Evolutionary conservation across 2,329 filamentous ascomycete genomes (phyloP), one percentile per base, ranked within the genome.

Genomic region (Didymella keratinophila): DNA sequence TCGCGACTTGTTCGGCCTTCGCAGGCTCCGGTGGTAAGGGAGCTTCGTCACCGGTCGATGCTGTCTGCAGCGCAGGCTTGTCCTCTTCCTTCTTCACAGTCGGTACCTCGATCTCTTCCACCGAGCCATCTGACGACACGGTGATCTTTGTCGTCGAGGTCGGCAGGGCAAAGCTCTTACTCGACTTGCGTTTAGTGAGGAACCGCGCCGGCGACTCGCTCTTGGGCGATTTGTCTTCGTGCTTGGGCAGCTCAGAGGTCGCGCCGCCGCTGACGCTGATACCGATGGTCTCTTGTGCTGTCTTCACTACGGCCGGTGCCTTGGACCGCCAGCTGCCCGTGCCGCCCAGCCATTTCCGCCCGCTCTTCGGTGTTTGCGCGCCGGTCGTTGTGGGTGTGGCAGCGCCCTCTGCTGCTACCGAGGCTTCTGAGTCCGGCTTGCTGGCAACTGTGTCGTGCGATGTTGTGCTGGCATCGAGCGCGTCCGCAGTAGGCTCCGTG

Each of bases 141-240:
- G 80, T 78, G 23, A 82, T 70, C 58, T 77, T 78, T 6, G 81
- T 81, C 14, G 79, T 78, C 25, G 81, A 77, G 0, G 81, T 79
- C 2, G 77, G 73, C 41, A 82, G 64, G 5, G 77, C 76, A 23
- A 77, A 71, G 55, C 79, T 79, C 71, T 83, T 83, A 62, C 80
- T 77, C 55, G 77, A 79, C 50, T 76, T 77, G 55, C 78, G 76
- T 67, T 80, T 79, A 52, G 78, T 77, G 50, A 82, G 64, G 46
- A 78, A 73, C 60, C 71, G 73, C 44, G 69, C 67, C 1, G 75
- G 74, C 10, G 73, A 74, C 52, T 71, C 65, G 47, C 67, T 67
- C 27, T 56, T 66, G 4, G 64, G 48, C 36, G 69, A 67, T 50
- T 71, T 74, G 11, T 64, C 66, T 18, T 70, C 73, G 36, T 76